Conservation (phyloP, 2,329 filamentous ascomycete species). For the Myriosclerotinia scirpicola region DNA sequence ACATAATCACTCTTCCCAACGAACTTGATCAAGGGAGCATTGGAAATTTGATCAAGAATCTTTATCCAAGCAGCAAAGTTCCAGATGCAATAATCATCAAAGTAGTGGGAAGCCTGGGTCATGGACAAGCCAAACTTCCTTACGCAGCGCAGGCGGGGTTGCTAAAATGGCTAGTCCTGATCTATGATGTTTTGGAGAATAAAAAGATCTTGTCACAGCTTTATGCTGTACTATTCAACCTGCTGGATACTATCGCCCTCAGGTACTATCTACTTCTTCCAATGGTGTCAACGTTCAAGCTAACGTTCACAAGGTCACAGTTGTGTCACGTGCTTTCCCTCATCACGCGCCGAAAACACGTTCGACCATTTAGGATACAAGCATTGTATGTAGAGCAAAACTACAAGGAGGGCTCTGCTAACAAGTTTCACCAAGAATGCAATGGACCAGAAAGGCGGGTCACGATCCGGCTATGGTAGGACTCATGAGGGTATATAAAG, state of each 20-base stretch:
- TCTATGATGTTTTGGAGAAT: conserved; percentile 69
- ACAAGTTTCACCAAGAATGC: conserved; percentile 48
- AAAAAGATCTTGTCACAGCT: conserved; percentile 62
- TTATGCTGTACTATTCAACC: conserved; percentile 76
- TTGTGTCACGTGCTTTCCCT: conserved; percentile 77
- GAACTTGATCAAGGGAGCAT: conserved; percentile 75
- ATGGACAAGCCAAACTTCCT: conserved; percentile 73
- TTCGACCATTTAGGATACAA: conserved; percentile 81
- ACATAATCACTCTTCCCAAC: conserved; percentile 64
- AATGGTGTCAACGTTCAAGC: neutral
- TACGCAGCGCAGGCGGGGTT: conserved; percentile 67
- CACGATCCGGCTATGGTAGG: conserved; percentile 74
- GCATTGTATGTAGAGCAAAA: conserved; percentile 53
- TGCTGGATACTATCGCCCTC: conserved; percentile 77
- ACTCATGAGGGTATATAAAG: conserved; percentile 79
- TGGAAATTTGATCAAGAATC: conserved; percentile 65
- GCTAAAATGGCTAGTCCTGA: conserved; percentile 75
- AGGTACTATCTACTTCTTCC: conserved; percentile 48
- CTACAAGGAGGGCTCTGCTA: conserved; percentile 1
- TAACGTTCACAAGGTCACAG: conserved; percentile 35
- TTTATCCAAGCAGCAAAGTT: conserved; percentile 73
- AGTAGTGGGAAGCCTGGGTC: conserved; percentile 72
- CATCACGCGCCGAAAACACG: conserved; percentile 78
- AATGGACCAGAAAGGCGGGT: conserved; percentile 59
- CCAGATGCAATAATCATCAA: conserved; percentile 59